phyloP scores from a whole-genome alignment of 805 yeast species.

The Yarrowia hollandica region DNA sequence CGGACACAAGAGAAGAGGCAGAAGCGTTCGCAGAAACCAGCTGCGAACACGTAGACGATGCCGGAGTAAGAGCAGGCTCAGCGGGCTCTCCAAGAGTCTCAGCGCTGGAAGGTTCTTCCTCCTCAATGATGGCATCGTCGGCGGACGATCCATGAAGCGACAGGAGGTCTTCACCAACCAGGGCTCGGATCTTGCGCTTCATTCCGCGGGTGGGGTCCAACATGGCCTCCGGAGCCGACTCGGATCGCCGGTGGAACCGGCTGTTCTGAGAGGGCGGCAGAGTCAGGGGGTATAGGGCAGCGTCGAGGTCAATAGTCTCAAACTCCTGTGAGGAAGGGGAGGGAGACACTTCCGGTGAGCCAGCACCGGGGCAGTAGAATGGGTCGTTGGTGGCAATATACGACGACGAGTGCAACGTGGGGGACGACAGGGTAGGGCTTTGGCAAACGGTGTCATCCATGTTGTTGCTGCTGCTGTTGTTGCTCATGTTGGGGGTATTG shows the following conservation, averaged over 20 bases:
- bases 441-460: too few species aligned
- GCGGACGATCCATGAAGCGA: conserved; percentile 1
- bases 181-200: conserved; percentile 27
- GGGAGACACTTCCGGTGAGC: conserved; percentile 29
- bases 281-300: conserved; percentile 46
- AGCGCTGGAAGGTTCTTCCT: conserved; percentile 30
- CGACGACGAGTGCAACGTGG: conserved; percentile 33
- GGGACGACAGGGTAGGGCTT: conserved; percentile 32
- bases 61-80: conserved; percentile 12
- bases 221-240: conserved; percentile 55
- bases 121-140: conserved; percentile 37
- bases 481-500: conserved; percentile 23
- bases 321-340: conserved; percentile 39
- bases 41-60: conserved; percentile 24
- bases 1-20: conserved; percentile 30
- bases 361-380: conserved; percentile 32
- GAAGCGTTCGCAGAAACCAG: conserved; percentile 32
- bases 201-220: conserved; percentile 31
- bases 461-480: not conserved
- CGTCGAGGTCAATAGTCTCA: conserved; percentile 54
- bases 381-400: conserved; percentile 31
- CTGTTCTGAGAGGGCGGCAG: conserved; percentile 28
- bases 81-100: conserved; percentile 1
- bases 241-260: conserved; percentile 51
- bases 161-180: conserved; percentile 27